These are phyloP conservation scores for Jasminum sambac DNA, from an alignment of 257 asterid species.

Conservation along the genomic window DNA sequence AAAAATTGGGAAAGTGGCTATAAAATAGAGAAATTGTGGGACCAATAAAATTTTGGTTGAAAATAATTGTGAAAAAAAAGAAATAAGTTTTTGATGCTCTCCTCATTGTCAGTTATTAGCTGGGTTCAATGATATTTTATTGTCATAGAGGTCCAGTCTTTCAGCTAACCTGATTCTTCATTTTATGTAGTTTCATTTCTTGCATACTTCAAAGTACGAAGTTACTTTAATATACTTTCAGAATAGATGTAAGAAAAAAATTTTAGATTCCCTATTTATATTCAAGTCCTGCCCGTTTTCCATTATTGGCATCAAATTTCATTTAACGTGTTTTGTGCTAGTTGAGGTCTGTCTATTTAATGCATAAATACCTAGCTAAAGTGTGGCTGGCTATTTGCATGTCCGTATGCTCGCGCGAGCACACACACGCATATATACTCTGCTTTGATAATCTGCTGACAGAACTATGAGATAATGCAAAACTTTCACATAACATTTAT, in stretches of 20 bases:
- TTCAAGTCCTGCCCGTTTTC: neutral
- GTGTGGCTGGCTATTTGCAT: neutral
- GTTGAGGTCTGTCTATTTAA: constrained; percentile 1
- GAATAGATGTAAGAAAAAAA: constrained; percentile 7
- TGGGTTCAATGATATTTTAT: neutral
- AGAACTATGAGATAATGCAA: constrained; percentile 6
- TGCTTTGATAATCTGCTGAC: constrained; percentile 17
- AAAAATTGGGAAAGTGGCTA: too few relatives aligned
- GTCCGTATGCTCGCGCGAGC: neutral
- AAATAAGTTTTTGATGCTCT: too few relatives aligned
- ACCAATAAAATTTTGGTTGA: too few relatives aligned
- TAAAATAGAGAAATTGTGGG: too few relatives aligned
- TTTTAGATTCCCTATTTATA: neutral
- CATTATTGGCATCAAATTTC: constrained; percentile 1
- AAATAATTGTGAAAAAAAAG: too few relatives aligned
- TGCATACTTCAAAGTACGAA: neutral
- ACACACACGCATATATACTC: neutral
- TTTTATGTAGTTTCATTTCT: neutral
- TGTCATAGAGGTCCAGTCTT: constrained; percentile 1
- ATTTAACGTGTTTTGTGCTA: constrained; percentile 6
- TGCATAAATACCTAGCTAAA: neutral
- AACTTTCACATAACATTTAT: constrained; percentile 9
- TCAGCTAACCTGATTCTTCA: neutral
- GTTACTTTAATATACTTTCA: neutral
- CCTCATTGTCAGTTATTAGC: neutral